Base-by-base conservation (phyloP, 768 basidiomycete genomes). In the Panellus pusillus region DNA sequence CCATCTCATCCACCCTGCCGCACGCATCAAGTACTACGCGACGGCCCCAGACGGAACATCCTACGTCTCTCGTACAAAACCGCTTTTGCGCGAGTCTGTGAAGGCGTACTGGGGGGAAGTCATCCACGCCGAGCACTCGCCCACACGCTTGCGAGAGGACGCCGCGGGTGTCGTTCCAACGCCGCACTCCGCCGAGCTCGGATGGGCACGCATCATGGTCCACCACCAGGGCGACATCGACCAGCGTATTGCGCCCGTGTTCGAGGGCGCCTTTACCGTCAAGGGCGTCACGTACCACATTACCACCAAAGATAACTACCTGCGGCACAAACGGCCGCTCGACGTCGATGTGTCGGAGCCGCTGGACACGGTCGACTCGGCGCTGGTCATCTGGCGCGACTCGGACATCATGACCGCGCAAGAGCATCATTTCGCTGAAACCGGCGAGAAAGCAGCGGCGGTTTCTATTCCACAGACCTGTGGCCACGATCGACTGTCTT, bases 181-280 rank as follows among this genome's bases (percentile, higher is more conserved):
- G 47, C 65, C 77, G 42, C 76, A 76, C 53, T 68, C 75, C 9
- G 69, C 75, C 27, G 78, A 79, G 38, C 74, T 87, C 11, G 92
- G 92, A 20, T 89, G 86, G 82, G 91, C 89, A 15, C 83, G 87
- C 18, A 83, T 94, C 60, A 81, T 86, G 69, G 78, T 91, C 3
- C 82, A 89, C 66, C 69, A 84, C 61, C 79, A 86, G 60, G 80
- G 79, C 28, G 79, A 86, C 61, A 68, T 70, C 24, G 66, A 66
- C 24, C 61, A 63, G 20, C 79, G 76, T 28, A 63, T 75, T 39
- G 68, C 81, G 3, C 86, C 87, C 15, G 68, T 80, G 9, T 90
- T 84, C 61, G 89, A 91, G 64, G 91, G 91, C 57, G 83, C 84
- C 11, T 91, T 94, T 72, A 80, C 82, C 9, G 78, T 80, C 9